Percentiles rank a stretch among this genome's conserved stretches.
These are phyloP conservation scores for Tuber umbilicatum DNA, from an alignment of 495 filamentous ascomycete genomes.

Conservation along the genomic window DNA sequence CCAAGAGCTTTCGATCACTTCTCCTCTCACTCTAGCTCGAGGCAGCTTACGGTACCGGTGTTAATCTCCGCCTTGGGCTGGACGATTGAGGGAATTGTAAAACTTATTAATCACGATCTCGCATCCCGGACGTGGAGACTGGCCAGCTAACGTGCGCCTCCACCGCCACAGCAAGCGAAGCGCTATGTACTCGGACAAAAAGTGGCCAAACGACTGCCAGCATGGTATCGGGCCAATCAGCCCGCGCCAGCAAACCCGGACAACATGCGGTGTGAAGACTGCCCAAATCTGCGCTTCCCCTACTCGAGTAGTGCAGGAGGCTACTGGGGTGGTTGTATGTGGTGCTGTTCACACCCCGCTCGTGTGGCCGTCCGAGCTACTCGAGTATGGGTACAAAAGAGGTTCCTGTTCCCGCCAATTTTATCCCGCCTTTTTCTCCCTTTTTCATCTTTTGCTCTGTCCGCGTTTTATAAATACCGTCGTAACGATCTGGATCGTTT, in stretches of 20 bases:
- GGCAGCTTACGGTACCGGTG: background rate
- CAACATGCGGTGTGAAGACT: conserved; percentile 1
- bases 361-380: background rate
- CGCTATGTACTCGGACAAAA: background rate
- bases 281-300: background rate
- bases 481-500: conserved; percentile 20
- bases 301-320: background rate
- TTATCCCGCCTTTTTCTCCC: conserved; percentile 19
- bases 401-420: conserved; percentile 27
- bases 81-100: background rate
- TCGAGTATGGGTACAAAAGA: background rate
- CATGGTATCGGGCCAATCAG: conserved; percentile 15
- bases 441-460: conserved; percentile 8
- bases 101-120: background rate
- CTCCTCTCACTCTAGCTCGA: background rate
- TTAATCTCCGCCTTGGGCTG: background rate
- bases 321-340: background rate
- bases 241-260: conserved; percentile 21
- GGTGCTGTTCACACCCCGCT: background rate
- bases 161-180: conserved; percentile 28
- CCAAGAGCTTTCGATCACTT: background rate
- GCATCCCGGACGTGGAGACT: background rate
- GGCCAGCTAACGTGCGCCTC: conserved; percentile 13
- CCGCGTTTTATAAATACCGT: conserved; percentile 12
- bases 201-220: background rate